Evolutionary conservation across 2,329 filamentous ascomycete species (phyloP).

Genomic region (Penicillium expansum): DNA sequence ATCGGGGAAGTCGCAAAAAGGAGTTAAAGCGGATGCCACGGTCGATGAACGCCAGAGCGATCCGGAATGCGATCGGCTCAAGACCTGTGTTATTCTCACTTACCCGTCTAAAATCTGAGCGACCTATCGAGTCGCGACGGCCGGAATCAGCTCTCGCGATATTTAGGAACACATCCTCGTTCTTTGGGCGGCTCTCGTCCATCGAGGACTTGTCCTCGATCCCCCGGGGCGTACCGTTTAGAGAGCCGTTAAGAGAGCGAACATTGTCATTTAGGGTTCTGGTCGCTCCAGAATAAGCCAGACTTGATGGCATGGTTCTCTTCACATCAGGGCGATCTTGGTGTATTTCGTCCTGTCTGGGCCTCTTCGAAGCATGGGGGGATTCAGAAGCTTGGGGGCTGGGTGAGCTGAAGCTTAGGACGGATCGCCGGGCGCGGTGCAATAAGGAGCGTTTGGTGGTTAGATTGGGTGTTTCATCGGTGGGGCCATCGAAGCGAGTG

Average conservation of each 20-base stretch:
- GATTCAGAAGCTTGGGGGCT: slow-evolving; percentile 21
- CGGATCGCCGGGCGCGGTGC: slow-evolving; percentile 34
- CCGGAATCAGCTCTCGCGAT: slow-evolving; percentile 44
- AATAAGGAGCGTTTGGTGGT: slow-evolving; percentile 44
- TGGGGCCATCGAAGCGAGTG: slow-evolving; percentile 30
- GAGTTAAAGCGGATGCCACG: neutral
- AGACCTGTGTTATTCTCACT: slow-evolving; percentile 19
- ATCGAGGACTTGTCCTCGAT: slow-evolving; percentile 33
- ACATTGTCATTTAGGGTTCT: slow-evolving; percentile 29
- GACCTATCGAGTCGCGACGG: slow-evolving; percentile 38
- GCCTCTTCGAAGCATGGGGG: slow-evolving; percentile 32
- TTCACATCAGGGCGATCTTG: slow-evolving; percentile 31
- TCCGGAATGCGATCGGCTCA: slow-evolving; percentile 8
- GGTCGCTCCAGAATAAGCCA: slow-evolving; percentile 29
- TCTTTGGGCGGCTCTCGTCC: slow-evolving; percentile 40
- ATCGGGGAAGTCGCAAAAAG: neutral
- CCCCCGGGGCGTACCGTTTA: slow-evolving; percentile 18
- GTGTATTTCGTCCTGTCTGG: slow-evolving; percentile 22
- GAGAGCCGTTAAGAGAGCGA: slow-evolving; percentile 22
- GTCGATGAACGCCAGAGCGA: neutral
- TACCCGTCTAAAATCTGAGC: slow-evolving; percentile 41
- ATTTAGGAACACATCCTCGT: slow-evolving; percentile 48
- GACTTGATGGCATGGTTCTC: slow-evolving; percentile 34
- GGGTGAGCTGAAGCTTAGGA: slow-evolving; percentile 26
- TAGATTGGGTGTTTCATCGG: slow-evolving; percentile 45